Conservation (phyloP, 2,329 filamentous ascomycete genomes). For the Diatrype stigma region DNA sequence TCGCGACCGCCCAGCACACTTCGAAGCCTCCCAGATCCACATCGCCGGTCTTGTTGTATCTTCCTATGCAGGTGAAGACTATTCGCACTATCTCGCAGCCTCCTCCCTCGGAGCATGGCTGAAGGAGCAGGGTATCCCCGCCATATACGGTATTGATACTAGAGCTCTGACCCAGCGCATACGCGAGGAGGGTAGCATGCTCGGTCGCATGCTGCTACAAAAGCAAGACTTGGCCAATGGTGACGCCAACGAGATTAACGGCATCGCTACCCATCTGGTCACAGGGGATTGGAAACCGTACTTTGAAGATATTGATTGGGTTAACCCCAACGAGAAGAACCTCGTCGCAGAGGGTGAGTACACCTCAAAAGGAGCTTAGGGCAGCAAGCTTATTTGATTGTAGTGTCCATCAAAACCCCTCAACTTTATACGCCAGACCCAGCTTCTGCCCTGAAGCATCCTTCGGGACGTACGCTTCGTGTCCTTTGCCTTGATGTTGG, state of each 20-base stretch:
- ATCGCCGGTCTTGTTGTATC: conserved; percentile 87
- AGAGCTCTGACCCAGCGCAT: conserved; percentile 92
- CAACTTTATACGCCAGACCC: conserved; percentile 78
- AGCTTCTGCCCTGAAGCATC: conserved; percentile 72
- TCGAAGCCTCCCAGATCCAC: conserved; percentile 90
- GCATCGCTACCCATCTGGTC: conserved; percentile 33
- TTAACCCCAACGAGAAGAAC: conserved; percentile 88
- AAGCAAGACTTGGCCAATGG: conserved; percentile 48
- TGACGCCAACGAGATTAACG: conserved; percentile 34
- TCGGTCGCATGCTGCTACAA: conserved; percentile 81
- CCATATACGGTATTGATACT: conserved; percentile 93
- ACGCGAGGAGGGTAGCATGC: conserved; percentile 90
- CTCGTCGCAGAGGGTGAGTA: conserved; percentile 87
- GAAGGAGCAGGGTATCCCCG: conserved; percentile 90
- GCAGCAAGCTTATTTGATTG: conserved; percentile 34
- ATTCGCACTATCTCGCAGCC: conserved; percentile 85
- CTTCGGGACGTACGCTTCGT: conserved; percentile 80
- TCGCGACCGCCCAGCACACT: conserved; percentile 82
- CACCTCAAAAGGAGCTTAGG: conserved; percentile 7
- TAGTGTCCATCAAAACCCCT: conserved; percentile 85
- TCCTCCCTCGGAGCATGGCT: conserved; percentile 93
- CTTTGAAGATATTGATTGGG: conserved; percentile 83
- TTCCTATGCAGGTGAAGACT: conserved; percentile 91
- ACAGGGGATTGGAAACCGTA: conserved; percentile 44
- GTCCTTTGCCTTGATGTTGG: conserved; percentile 94